Evolutionary conservation across 2,329 filamentous ascomycete genomes (phyloP).

Genomic region (Fusarium proliferatum): DNA sequence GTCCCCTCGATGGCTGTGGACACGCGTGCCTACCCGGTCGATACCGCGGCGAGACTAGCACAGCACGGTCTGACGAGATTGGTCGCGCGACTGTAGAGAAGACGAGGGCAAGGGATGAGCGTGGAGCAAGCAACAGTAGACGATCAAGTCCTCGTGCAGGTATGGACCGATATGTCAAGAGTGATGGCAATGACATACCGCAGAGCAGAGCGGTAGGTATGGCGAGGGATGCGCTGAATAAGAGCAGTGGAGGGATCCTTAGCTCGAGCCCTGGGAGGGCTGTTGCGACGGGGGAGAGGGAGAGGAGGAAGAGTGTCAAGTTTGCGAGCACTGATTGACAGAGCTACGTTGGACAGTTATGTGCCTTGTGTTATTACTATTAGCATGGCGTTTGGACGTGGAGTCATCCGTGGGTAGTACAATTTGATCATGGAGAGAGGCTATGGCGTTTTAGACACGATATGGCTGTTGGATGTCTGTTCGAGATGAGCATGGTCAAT

Average conservation of each 20-base stretch:
- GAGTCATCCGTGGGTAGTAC: not conserved
- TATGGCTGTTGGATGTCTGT: not conserved
- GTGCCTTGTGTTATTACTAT: not conserved
- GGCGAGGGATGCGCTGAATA: constrained; percentile 64
- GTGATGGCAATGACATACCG: constrained; percentile 65
- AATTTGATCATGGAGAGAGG: not conserved
- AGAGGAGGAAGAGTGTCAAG: constrained; percentile 73
- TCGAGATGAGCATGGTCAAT: not conserved
- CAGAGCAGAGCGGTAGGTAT: constrained; percentile 71
- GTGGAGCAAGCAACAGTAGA: constrained; percentile 41
- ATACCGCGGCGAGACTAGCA: constrained; percentile 62
- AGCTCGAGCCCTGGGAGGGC: constrained; percentile 62
- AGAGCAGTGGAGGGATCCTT: constrained; percentile 52
- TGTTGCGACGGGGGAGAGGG: constrained; percentile 55
- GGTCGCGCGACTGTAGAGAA: constrained; percentile 59
- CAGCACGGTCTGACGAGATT: constrained; percentile 63
- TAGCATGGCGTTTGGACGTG: constrained; percentile 12
- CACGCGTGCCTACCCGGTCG: constrained; percentile 70
- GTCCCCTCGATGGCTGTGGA: constrained; percentile 72
- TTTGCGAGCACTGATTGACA: constrained; percentile 59
- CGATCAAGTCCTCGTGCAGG: constrained; percentile 46
- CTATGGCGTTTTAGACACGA: not conserved
- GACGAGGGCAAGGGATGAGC: constrained; percentile 43
- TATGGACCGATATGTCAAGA: constrained; percentile 47
- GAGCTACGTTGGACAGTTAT: not conserved